These are phyloP conservation scores for Lentinula boryana DNA, from an alignment of 768 basidiomycete genomes.

Conservation along the genomic window DNA sequence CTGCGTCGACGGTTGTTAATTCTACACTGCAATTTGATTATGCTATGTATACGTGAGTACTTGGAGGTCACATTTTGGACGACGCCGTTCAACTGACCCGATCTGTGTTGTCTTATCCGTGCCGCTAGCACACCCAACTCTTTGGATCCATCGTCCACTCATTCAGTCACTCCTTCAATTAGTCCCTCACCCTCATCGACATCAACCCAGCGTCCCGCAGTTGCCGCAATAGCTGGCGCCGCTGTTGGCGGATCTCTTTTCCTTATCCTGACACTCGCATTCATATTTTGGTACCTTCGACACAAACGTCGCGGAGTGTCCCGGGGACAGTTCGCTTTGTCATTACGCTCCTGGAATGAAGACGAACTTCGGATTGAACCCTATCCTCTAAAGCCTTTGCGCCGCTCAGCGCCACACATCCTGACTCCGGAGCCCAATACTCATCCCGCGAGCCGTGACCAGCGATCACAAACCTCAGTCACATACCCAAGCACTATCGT, in stretches of 20 bases:
- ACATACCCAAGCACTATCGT: background rate
- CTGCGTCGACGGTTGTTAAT: background rate
- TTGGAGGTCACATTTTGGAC: background rate
- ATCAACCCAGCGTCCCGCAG: background rate
- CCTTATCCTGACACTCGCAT: background rate
- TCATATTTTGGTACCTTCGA: background rate
- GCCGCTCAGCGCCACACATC: too few species aligned
- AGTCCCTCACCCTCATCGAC: background rate
- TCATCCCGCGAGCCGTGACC: background rate
- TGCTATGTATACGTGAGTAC: conserved; percentile 4
- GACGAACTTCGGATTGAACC: background rate
- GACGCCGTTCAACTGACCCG: background rate
- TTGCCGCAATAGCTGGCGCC: background rate
- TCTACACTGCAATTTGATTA: conserved; percentile 6
- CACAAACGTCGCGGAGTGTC: background rate
- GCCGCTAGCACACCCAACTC: background rate
- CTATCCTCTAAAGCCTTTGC: background rate
- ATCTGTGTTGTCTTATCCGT: background rate
- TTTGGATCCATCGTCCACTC: too few species aligned
- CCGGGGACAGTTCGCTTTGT: background rate
- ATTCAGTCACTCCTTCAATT: background rate
- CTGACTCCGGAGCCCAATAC: background rate
- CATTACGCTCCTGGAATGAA: background rate
- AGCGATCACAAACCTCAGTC: background rate
- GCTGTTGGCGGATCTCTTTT: background rate